Conservation (phyloP, 352 stramenopile species). For the Pythium inflatum region DNA sequence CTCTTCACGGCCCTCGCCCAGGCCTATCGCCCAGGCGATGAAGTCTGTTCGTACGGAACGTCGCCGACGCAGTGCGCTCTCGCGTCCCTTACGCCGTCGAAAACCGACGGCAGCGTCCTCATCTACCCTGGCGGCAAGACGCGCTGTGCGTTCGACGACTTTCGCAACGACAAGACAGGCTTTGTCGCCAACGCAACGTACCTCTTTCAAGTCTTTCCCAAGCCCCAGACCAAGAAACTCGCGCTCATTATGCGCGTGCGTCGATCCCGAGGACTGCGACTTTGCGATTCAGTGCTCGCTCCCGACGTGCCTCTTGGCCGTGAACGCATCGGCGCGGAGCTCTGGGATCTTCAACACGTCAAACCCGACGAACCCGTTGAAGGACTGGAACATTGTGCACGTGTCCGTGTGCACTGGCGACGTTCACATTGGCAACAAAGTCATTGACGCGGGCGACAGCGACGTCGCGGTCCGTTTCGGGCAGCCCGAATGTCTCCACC, state of each 20-base stretch:
- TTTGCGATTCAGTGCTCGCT: neutral
- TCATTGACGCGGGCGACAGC: neutral
- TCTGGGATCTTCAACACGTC: neutral
- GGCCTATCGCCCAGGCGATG: conserved; percentile 22
- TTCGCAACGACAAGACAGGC: conserved; percentile 29
- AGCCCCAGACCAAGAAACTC: neutral
- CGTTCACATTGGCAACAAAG: neutral
- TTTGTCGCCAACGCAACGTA: conserved; percentile 20
- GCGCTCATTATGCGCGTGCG: neutral
- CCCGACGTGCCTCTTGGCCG: neutral
- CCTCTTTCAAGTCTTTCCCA: neutral
- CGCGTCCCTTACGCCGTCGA: conserved; percentile 24
- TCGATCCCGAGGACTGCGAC: neutral
- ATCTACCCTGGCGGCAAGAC: conserved; percentile 55
- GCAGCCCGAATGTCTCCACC: neutral
- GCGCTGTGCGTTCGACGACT: conserved; percentile 55
- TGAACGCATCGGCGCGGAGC: neutral
- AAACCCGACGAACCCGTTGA: neutral
- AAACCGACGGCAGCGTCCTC: conserved; percentile 39
- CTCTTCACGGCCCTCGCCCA: neutral
- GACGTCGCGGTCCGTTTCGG: neutral
- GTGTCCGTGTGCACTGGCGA: neutral
- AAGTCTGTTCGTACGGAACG: conserved; percentile 13
- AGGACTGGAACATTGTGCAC: neutral
- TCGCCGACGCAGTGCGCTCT: conserved; percentile 1